Evolutionary conservation across 2,329 filamentous ascomycete genomes (phyloP).

Genomic region (Colletotrichum navitas): DNA sequence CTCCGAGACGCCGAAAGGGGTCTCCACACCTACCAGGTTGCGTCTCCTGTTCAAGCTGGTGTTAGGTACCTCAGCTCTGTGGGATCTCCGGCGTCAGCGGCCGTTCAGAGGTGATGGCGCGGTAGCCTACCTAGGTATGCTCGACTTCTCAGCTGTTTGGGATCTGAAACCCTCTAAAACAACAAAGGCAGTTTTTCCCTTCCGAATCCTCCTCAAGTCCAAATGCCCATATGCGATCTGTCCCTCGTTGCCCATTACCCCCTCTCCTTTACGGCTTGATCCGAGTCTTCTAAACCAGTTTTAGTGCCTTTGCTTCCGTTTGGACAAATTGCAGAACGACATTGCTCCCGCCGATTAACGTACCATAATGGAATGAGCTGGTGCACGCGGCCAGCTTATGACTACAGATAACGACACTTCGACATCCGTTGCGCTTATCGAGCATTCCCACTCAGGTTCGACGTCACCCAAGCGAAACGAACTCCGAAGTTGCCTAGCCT

Average conservation of each 20-base stretch:
- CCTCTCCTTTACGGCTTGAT: conserved; percentile 17
- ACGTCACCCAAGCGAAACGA: conserved; percentile 10
- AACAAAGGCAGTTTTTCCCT: conserved; percentile 31
- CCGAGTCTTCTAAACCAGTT: conserved; percentile 10
- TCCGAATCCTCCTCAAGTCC: conserved; percentile 7
- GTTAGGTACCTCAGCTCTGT: conserved; percentile 21
- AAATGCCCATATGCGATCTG: conserved; percentile 6
- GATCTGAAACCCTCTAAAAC: conserved; percentile 42
- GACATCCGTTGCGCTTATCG: conserved; percentile 23
- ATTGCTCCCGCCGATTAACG: conserved; percentile 10
- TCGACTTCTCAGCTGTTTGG: conserved; percentile 40
- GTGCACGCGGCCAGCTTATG: conserved; percentile 25
- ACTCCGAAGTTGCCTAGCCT: conserved; percentile 47
- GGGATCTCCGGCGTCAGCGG: conserved; percentile 26
- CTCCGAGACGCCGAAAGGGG: conserved; percentile 31
- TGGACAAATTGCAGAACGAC: conserved; percentile 27
- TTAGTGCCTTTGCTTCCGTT: conserved; percentile 19
- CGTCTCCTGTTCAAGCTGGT: conserved; percentile 9
- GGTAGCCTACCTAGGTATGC: conserved; percentile 11
- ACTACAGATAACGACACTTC: conserved; percentile 17
- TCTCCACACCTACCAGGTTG: conserved; percentile 24
- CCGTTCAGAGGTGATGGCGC: conserved; percentile 19
- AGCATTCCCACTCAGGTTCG: conserved; percentile 2
- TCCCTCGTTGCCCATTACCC: conserved; percentile 14
- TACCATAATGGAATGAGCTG: conserved; percentile 30